Percentiles rank a stretch among this genome's conserved stretches.
Conservation (phyloP, 2,329 filamentous ascomycete species). For the Curvularia sp. region DNA sequence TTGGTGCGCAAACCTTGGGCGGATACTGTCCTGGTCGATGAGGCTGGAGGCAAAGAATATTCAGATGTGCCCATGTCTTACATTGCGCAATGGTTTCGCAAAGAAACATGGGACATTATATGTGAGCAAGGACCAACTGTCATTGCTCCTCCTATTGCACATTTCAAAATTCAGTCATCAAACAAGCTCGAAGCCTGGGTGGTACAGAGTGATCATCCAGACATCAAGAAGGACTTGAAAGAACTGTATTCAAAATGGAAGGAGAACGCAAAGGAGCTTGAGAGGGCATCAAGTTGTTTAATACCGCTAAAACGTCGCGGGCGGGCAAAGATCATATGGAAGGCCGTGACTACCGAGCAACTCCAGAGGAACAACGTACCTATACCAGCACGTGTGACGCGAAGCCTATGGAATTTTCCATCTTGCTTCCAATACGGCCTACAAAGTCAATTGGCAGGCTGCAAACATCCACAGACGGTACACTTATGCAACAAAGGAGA, state of each 20-base stretch:
- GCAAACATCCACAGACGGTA: not conserved
- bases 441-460: not conserved
- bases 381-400: conserved; percentile 17
- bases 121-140: conserved; percentile 29
- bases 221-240: conserved; percentile 23
- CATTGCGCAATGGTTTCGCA: conserved; percentile 47
- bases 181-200: conserved; percentile 24
- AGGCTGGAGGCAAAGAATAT: conserved; percentile 39
- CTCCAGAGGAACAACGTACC: conserved; percentile 29
- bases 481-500: not conserved
- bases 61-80: conserved; percentile 43
- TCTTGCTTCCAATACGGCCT: not conserved
- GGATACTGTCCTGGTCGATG: conserved; percentile 16
- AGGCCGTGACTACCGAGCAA: conserved; percentile 11
- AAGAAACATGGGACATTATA: conserved; percentile 41
- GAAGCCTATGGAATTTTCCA: not conserved
- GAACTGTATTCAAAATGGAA: conserved; percentile 20
- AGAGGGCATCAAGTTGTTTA: not conserved
- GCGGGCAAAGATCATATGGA: conserved; percentile 17
- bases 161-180: conserved; percentile 35
- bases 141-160: conserved; percentile 28
- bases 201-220: conserved; percentile 24
- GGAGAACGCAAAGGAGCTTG: not conserved
- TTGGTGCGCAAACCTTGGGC: conserved; percentile 43
- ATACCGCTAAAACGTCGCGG: not conserved